Base-by-base conservation (phyloP, 1,284 basidiomycete species). In the Apiotrichum veenhuisii region DNA sequence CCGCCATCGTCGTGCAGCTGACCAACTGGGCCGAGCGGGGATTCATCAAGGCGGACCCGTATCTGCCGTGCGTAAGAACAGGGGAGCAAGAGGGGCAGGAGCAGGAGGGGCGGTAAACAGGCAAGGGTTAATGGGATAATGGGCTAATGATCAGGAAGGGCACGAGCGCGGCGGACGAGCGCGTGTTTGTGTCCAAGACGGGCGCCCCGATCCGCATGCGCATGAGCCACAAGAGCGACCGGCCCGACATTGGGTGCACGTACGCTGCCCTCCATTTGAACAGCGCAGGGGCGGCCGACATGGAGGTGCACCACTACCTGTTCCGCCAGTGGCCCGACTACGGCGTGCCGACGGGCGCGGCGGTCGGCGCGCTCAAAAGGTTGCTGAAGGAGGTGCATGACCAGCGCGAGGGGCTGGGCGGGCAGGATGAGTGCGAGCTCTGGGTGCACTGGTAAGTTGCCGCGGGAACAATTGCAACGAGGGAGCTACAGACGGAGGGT, bases 391-490 rank as follows among this genome's bases (percentile, higher is more conserved):
- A 66, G 43, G 58, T 74, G 51, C 46, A 43, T n/a, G 33, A 48
- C n/a, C 53, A 50, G 47, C 59, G 61, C 37, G 52, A 57, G 25
- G 54, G 55, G n/a, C 41, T 63, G 12, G 64, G 61, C 12, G 62
- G 56, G 15, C 52, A 51, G 44, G 59, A 59, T 10, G 25, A 50
- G 18, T 67, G 68, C 44, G 74, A 76, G 58, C 65, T 74, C 11
- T 76, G 74, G 74, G 71, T 74, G 3, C 74, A 76, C 52, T 76
- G 73, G 73, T 75, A 53, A 52, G 71, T 68, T 2, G n/a, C 23
- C n/a, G 14, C 12, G 40, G 5, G 26, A 30, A 25, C 60, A 51
- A 40, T 14, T 37, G 12, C 5, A 17, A 17, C 5, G 12, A 11
- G 11, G 36, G 12, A 5, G 36, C 11, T 17, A 11, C 36, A 8